Conservation (phyloP, 2,329 filamentous ascomycete species). For the Tolypocladium cylindrosporum region DNA sequence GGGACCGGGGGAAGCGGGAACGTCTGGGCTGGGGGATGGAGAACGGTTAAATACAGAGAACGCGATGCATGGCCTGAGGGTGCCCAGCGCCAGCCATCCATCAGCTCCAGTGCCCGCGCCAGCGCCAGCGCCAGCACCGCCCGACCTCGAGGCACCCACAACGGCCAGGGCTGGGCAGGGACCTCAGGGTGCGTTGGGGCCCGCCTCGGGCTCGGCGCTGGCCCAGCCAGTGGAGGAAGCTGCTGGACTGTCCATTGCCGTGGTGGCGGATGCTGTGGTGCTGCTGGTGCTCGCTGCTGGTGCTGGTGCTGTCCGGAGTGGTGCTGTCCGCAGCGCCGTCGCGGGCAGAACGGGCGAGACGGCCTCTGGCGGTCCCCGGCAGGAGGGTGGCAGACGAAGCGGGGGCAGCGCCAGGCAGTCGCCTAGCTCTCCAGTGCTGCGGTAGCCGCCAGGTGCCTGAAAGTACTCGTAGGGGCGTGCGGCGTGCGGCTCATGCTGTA, state of each 20-base stretch:
- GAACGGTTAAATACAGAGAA: constrained; percentile 6
- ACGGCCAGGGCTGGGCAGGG: background rate
- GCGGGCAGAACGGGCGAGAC: too few relatives aligned
- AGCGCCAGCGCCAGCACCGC: background rate
- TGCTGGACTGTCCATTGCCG: too few relatives aligned
- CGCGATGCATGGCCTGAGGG: background rate
- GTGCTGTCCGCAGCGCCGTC: background rate
- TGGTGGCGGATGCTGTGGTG: too few relatives aligned
- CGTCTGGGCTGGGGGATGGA: constrained; percentile 1
- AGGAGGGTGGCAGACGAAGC: background rate
- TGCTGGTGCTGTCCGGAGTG: too few relatives aligned
- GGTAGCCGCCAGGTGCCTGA: background rate
- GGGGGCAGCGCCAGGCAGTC: background rate
- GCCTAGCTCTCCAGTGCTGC: background rate
- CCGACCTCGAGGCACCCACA: background rate
- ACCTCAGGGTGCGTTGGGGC: background rate
- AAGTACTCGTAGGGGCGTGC: background rate
- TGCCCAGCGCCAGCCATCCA: background rate
- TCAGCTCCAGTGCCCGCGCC: background rate
- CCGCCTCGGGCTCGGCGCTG: background rate
- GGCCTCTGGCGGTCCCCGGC: background rate
- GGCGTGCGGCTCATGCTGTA: background rate
- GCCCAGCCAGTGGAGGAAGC: too few relatives aligned
- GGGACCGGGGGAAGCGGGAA: constrained; percentile 1
- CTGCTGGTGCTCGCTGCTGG: too few relatives aligned